Evolutionary conservation across 106 monocot genomes (phyloP), one percentile per base, ranked within the genome.

Genomic region (Iris macrosiphon): DNA sequence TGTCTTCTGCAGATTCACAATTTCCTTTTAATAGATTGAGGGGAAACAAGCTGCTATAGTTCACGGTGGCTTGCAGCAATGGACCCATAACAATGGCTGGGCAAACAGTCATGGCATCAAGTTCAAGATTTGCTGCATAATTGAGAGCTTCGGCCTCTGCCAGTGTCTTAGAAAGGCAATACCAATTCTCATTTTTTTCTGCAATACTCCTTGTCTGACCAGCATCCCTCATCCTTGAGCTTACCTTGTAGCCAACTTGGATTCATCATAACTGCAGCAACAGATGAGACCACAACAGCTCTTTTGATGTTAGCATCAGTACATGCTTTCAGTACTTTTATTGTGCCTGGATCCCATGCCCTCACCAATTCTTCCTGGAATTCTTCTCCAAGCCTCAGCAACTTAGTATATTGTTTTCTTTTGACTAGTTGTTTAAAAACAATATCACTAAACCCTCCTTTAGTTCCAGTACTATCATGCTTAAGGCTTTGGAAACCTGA

Each of bases 331-430:
- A 44, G 43, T 44, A 44, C 43, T 16, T 44, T 44, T 18, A 44
- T 7, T 6, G 43, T 44, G 4, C 43, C 43, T n/a, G n/a, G n/a
- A n/a, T n/a, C n/a, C n/a, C n/a, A n/a, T n/a, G n/a, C n/a, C n/a
- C n/a, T n/a, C n/a, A n/a, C 57, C 18, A 96, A 52, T 46, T 90
- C 83, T 41, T 90, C 83, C 26, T 57, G 89, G 34, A 96, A 96
- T 61, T 96, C 96, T 72, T 96, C 86, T 42, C 96, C 96, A 66
- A 96, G 90, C 43, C 90, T 79, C 54, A 90, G 42, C 57, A 96
- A 77, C 49, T 77, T 83, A 40, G 89, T 74, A 55, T 71, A 64
- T 28, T 83, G 77, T 4, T 46, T 22, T 10, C 55, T 77, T 43
- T 74, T 60, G 43, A 78, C 61, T 30, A 96, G 48, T 43, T 96